phyloP scores from a whole-genome alignment of 306 rosid genomes.

The Begonia fuchsioides region DNA sequence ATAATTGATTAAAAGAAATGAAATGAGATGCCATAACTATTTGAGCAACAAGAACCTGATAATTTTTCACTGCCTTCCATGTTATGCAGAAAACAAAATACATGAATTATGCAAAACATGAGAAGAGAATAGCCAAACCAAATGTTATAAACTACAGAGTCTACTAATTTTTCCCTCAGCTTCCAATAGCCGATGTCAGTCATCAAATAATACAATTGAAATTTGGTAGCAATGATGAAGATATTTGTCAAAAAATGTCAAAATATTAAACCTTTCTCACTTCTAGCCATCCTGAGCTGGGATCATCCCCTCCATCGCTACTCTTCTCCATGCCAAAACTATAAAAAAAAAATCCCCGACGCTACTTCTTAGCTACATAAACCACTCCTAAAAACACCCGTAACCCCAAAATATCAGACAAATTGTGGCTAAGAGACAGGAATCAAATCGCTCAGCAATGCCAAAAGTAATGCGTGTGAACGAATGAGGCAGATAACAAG shows the following conservation, averaged over 20 bases:
- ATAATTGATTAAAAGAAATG: no score
- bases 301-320: conserved; percentile 65
- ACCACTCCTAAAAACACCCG: background rate
- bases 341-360: conserved; percentile 26
- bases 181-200: background rate
- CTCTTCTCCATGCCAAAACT: conserved; percentile 46
- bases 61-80: no score
- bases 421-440: no score
- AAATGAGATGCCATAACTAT: no score
- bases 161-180: no score
- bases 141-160: no score
- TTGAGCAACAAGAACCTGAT: no score
- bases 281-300: conserved; percentile 92
- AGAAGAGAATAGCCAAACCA: no score
- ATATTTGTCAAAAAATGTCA: background rate
- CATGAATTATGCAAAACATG: no score
- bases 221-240: conserved; percentile 1
- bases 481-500: no score
- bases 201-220: background rate
- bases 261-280: conserved; percentile 63
- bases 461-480: background rate
- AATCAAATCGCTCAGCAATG: background rate
- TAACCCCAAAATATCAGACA: no score
- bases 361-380: background rate
- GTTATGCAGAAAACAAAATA: no score